Evolutionary conservation across 140 eudicot species (phyloP).

Genomic region (Senecio squalidus): DNA sequence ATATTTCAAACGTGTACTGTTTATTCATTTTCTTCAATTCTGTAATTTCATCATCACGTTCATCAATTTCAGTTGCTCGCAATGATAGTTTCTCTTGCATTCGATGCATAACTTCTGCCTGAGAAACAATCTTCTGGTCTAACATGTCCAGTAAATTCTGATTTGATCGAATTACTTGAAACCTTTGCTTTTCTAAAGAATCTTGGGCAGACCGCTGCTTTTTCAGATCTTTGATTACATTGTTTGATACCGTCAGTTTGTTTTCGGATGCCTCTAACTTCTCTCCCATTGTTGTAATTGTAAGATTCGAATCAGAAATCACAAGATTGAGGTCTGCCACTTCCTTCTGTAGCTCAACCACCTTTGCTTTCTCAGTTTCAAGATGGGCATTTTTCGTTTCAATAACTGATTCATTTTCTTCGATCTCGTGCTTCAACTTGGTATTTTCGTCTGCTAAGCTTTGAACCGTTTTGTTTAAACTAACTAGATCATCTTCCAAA

Average conservation of each 20-base stretch:
- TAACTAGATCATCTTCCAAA: conserved; percentile 31
- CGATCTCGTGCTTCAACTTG: too few relatives aligned
- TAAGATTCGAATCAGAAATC: conserved; percentile 16
- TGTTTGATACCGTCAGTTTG: conserved; percentile 26
- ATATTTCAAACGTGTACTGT: conserved; percentile 19
- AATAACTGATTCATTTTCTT: too few relatives aligned
- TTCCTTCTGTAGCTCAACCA: conserved; percentile 42
- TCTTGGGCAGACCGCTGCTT: too few relatives aligned
- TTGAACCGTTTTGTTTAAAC: too few relatives aligned
- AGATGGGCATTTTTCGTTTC: too few relatives aligned
- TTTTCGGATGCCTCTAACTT: conserved; percentile 32
- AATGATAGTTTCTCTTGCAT: conserved; percentile 29
- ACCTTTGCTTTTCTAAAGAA: conserved; percentile 25
- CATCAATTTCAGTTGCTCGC: too few relatives aligned
- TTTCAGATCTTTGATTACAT: conserved; percentile 21
- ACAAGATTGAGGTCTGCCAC: conserved; percentile 31
- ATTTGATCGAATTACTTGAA: too few relatives aligned
- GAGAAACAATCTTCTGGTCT: conserved; percentile 36
- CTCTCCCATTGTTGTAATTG: conserved; percentile 22
- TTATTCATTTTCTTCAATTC: conserved; percentile 32
- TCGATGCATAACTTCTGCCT: conserved; percentile 16
- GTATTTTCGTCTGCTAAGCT: too few relatives aligned
- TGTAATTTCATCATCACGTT: conserved; percentile 32
- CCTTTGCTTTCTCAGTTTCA: conserved; percentile 32
- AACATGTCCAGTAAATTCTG: conserved; percentile 27